Percentiles rank a stretch among this genome's conserved stretches.
Conservation (phyloP, 2,329 filamentous ascomycete genomes). For the Metarhizium robertsii region DNA sequence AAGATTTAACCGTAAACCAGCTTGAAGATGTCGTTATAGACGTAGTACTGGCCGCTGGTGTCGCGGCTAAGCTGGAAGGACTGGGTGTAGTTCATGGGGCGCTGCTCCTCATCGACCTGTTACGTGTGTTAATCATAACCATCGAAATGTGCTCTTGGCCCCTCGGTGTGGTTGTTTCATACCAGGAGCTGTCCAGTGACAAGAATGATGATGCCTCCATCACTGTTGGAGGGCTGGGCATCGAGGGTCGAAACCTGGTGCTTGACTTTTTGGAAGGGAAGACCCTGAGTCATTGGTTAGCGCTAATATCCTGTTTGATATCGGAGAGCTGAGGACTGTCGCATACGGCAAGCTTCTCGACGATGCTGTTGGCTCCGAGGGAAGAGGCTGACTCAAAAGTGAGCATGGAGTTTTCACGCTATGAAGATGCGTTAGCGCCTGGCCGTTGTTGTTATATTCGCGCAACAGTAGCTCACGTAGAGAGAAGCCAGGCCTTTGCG, state of each 20-base stretch:
- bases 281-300: slow-evolving; percentile 38
- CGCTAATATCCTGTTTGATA: background rate
- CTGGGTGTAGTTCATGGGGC: slow-evolving; percentile 87
- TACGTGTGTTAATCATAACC: background rate
- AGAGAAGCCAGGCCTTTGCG: slow-evolving; percentile 56
- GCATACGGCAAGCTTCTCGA: slow-evolving; percentile 72
- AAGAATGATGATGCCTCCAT: slow-evolving; percentile 70
- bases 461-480: slow-evolving; percentile 58
- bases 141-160: slow-evolving; percentile 2
- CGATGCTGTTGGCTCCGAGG: slow-evolving; percentile 56
- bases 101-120: slow-evolving; percentile 76
- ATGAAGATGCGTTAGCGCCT: slow-evolving; percentile 10
- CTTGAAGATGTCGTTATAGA: slow-evolving; percentile 94
- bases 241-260: slow-evolving; percentile 73
- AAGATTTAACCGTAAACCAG: slow-evolving; percentile 57
- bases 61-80: slow-evolving; percentile 76
- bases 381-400: slow-evolving; percentile 73
- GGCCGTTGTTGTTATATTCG: no score
- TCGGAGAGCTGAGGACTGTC: background rate
- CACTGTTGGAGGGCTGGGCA: slow-evolving; percentile 61
- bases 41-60: slow-evolving; percentile 60
- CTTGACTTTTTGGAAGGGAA: slow-evolving; percentile 74
- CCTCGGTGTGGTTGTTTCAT: slow-evolving; percentile 23
- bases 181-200: slow-evolving; percentile 83
- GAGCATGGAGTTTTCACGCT: slow-evolving; percentile 83